Evolutionary conservation across 73 alveolate genomes (phyloP).

Genomic region (Paramecium sexaurelia): DNA sequence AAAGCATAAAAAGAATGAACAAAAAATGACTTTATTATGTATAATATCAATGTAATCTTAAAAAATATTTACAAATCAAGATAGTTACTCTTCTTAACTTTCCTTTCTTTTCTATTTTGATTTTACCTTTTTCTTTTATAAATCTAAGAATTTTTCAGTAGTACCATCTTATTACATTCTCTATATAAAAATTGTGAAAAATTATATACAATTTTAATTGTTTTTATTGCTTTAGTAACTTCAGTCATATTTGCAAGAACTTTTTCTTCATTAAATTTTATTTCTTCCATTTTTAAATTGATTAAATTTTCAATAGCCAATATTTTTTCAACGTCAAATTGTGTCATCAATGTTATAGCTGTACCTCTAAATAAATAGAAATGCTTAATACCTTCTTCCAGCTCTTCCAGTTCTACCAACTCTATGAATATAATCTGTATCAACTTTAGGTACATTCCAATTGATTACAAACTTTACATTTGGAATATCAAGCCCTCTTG

Average conservation of each 20-base stretch:
- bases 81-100: background rate
- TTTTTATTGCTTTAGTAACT: conserved; percentile 37
- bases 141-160: conserved; percentile 48
- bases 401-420: conserved; percentile 99
- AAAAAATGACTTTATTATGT: background rate
- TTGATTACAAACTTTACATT: conserved; percentile 92
- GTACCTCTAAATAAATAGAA: conserved; percentile 74
- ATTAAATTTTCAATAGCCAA: conserved; percentile 86
- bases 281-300: conserved; percentile 81
- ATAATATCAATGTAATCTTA: background rate
- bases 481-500: conserved; percentile 98
- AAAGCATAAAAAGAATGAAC: background rate
- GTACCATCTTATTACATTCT: conserved; percentile 67
- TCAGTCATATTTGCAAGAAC: conserved; percentile 47
- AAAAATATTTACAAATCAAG: background rate
- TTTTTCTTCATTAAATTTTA: conserved; percentile 79
- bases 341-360: conserved; percentile 92
- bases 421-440: conserved; percentile 95
- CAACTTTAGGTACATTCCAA: conserved; percentile 91
- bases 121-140: conserved; percentile 39
- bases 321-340: conserved; percentile 89
- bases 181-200: background rate
- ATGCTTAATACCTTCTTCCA: conserved; percentile 79
- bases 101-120: conserved; percentile 10
- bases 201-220: conserved; percentile 50